phyloP scores from a whole-genome alignment of 768 basidiomycete genomes.

The Tulasnella sp. region DNA sequence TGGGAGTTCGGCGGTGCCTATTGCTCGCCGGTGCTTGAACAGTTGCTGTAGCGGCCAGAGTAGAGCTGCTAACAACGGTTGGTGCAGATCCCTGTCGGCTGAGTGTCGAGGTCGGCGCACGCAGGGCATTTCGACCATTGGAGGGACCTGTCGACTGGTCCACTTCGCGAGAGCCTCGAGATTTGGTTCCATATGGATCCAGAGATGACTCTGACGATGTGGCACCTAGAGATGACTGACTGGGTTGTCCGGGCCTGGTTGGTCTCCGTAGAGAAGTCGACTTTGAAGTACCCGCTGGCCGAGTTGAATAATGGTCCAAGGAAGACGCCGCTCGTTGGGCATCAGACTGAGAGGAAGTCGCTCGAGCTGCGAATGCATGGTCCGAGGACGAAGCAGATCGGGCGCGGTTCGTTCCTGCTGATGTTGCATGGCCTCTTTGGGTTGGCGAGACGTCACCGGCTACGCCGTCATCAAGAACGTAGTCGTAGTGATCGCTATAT shows the following conservation, averaged over 20 bases:
- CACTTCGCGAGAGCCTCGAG: conserved; percentile 7
- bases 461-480: conserved; percentile 10
- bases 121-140: background rate
- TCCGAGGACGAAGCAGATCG: conserved; percentile 31
- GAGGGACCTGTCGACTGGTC: background rate
- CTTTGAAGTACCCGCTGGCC: background rate
- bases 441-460: conserved; percentile 26
- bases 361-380: background rate
- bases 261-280: background rate
- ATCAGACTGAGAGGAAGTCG: background rate
- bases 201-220: conserved; percentile 11
- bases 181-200: conserved; percentile 1
- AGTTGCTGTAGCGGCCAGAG: background rate
- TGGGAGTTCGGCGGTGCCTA: conserved; percentile 26
- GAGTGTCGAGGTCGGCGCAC: background rate
- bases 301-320: conserved; percentile 19
- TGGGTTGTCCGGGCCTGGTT: conserved; percentile 17
- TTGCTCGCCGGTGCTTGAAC: background rate
- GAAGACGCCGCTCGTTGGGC: conserved; percentile 21
- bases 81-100: conserved; percentile 27
- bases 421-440: conserved; percentile 11
- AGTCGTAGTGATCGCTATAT: conserved; percentile 7
- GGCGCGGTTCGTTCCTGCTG: background rate
- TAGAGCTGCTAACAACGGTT: background rate
- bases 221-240: background rate